Evolutionary conservation across 345 rosid species (phyloP).

Genomic region (Cochlearia excelsa): DNA sequence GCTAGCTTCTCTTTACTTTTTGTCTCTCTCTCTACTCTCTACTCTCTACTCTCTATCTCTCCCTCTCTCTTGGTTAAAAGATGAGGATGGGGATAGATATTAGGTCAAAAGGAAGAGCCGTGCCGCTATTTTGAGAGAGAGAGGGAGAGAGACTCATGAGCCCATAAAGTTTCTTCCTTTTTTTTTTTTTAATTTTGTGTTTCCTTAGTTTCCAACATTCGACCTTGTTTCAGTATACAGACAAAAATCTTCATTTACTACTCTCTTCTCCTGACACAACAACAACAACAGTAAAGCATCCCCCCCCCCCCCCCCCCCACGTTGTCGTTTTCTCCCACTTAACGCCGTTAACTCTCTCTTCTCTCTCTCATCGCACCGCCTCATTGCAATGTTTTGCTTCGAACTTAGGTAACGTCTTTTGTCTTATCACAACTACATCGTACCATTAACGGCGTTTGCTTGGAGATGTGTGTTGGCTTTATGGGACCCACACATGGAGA

Average conservation of each 20-base stretch:
- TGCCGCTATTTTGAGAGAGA: conserved; percentile 60
- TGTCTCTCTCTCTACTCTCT: no score
- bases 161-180: conserved; percentile 38
- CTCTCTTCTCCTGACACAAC: conserved; percentile 28
- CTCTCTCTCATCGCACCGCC: conserved; percentile 24
- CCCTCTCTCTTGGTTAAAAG: conserved; percentile 3
- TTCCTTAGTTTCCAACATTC: conserved; percentile 43
- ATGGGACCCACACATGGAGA: conserved; percentile 25
- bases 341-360: conserved; percentile 29
- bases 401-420: conserved; percentile 32
- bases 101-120: conserved; percentile 45
- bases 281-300: conserved; percentile 16
- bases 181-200: no score
- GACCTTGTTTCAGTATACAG: no score
- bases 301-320: no score
- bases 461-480: conserved; percentile 29
- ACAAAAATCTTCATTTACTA: conserved; percentile 32
- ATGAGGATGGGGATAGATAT: conserved; percentile 27
- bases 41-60: conserved; percentile 6
- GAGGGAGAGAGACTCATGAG: conserved; percentile 29
- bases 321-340: conserved; percentile 33
- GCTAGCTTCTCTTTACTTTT: no score
- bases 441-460: conserved; percentile 14
- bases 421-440: conserved; percentile 28
- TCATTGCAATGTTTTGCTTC: conserved; percentile 20